Conservation (phyloP, 768 basidiomycete genomes). For the Suillus spraguei region DNA sequence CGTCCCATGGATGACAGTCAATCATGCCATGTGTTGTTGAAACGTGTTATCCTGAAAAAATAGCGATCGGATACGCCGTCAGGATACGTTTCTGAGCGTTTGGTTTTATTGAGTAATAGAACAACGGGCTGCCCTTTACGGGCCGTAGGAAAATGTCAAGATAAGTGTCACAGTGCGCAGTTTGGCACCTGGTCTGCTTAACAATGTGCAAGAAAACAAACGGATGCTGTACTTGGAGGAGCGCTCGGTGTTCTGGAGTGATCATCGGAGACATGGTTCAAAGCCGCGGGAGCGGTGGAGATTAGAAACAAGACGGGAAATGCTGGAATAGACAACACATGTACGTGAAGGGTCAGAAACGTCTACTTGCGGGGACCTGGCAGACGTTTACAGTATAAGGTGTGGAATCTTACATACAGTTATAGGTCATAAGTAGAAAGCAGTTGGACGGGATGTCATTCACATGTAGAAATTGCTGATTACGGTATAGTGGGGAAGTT, state of each 20-base stretch:
- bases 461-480: conserved; percentile 37
- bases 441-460: conserved; percentile 29
- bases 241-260: not conserved
- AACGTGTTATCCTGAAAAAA: conserved; percentile 27
- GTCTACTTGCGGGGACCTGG: conserved; percentile 37
- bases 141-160: conserved; percentile 23
- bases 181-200: conserved; percentile 21
- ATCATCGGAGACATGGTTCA: conserved; percentile 10
- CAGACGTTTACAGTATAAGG: conserved; percentile 32
- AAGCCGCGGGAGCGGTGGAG: conserved; percentile 37
- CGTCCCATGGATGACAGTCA: conserved; percentile 10
- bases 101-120: conserved; percentile 10
- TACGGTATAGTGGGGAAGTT: conserved; percentile 33
- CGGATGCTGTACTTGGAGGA: conserved; percentile 19
- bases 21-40: conserved; percentile 25
- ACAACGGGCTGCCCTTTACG: conserved; percentile 8
- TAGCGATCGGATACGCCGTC: conserved; percentile 8
- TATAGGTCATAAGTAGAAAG: conserved; percentile 28
- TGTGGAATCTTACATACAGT: conserved; percentile 36
- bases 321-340: conserved; percentile 31
- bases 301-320: conserved; percentile 21
- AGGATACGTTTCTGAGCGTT: not conserved
- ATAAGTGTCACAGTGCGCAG: conserved; percentile 29
- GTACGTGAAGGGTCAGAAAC: conserved; percentile 39
- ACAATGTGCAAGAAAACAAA: conserved; percentile 14